Base-by-base conservation (phyloP, 305 asterid species). In the Plantago coronopus region DNA sequence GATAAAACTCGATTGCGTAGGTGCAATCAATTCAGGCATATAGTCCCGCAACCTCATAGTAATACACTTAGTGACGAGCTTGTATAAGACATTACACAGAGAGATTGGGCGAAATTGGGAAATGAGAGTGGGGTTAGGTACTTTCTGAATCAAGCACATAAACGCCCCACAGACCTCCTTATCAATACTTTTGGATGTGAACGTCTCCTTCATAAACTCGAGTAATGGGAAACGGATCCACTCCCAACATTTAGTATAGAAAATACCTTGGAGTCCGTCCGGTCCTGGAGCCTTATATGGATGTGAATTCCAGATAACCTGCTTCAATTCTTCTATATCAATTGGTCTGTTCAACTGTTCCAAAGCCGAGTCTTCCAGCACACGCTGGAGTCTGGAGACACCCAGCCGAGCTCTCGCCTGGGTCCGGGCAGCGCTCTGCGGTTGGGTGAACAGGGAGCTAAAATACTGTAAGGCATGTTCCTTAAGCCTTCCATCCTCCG, bases 261-360 rank as follows among this genome's bases (percentile, higher is more conserved):
- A 54, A 3, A 15, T 2, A 3, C 11, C 38, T 6, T 23, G 37
- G 2, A 54, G 14, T 2, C 45, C 61, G 14, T 56, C 61, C 20
- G 61, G 45, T 7, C 61, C 61, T 20, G 61, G 61, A 3, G 61
- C 44, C 25, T 56, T 56, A 16, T 53, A 6, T 10, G 61, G 45
- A 16, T 6, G 1, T 3, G 17, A 15, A 12, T 23, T 22, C 16
- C 10, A 15, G 31, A 25, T 27, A 7, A 3, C 61, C 22, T 18
- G 2, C 13, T 17, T 29, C 44, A 20, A 4, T 23, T 11, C 42
- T 18, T 18, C 47, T 48, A n/a, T 17, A 10, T 22, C n/a, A n/a
- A n/a, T n/a, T n/a, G n/a, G n/a, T n/a, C n/a, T n/a, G n/a, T n/a
- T n/a, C n/a, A n/a, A n/a, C n/a, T n/a, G n/a, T n/a, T n/a, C n/a